These are phyloP conservation scores for Coemansia sp. DNA, from an alignment of 192 early-diverging fungal genomes.

Conservation along the genomic window DNA sequence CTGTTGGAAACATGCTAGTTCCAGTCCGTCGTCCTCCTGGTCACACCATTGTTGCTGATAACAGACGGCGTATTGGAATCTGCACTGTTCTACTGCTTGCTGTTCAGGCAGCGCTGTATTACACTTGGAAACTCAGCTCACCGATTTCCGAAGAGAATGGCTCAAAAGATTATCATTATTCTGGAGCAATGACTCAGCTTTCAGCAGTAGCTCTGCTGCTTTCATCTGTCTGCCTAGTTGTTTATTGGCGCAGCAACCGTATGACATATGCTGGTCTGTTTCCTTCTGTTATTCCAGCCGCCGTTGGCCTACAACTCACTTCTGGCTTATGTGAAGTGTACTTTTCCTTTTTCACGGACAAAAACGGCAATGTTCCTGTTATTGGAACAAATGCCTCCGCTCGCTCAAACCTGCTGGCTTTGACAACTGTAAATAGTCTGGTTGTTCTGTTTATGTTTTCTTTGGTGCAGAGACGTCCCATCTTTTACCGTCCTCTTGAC, in stretches of 20 bases:
- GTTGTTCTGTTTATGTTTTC: conserved; percentile 1
- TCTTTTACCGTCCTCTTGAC: conserved; percentile 18
- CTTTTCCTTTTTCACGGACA: conserved; percentile 15
- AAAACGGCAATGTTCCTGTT: conserved; percentile 16
- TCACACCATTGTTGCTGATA: conserved; percentile 22
- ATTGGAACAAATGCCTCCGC: conserved; percentile 18
- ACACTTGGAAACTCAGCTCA: not conserved
- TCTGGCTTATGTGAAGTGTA: conserved; percentile 24
- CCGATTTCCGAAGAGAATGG: too few species aligned
- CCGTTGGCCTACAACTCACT: conserved; percentile 8
- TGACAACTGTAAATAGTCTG: conserved; percentile 1
- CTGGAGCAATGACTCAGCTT: conserved; percentile 1
- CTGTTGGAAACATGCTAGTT: too few species aligned
- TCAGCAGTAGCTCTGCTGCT: conserved; percentile 4
- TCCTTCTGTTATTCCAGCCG: not conserved
- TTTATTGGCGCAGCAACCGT: conserved; percentile 7
- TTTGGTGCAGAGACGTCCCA: conserved; percentile 22
- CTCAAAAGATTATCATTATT: not conserved
- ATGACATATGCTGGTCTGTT: not conserved
- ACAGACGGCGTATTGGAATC: conserved; percentile 13
- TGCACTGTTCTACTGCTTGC: not conserved
- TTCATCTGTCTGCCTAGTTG: not conserved
- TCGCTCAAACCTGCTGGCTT: conserved; percentile 15
- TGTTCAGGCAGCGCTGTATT: conserved; percentile 16
- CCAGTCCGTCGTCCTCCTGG: conserved; percentile 28